These are phyloP conservation scores for Aquilaria agallochum DNA, from an alignment of 441 rosid genomes.

Conservation along the genomic window DNA sequence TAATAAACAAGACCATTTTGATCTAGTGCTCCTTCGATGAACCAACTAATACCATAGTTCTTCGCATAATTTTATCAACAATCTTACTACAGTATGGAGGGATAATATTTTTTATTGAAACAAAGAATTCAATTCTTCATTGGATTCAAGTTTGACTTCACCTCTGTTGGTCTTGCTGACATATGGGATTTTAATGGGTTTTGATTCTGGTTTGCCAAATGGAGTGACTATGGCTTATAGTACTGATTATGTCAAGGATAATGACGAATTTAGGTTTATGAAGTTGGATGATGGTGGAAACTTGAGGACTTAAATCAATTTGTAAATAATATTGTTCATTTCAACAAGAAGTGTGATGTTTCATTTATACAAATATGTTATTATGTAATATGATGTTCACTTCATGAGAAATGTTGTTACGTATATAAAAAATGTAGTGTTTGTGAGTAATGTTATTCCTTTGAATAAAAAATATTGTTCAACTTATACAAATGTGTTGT, in stretches of 20 bases:
- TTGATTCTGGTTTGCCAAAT: slow-evolving; percentile 28
- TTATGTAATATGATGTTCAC: too few relatives aligned
- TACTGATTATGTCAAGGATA: slow-evolving; percentile 63
- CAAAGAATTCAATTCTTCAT: slow-evolving; percentile 49
- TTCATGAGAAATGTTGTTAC: too few relatives aligned
- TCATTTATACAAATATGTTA: too few relatives aligned
- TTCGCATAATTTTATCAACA: slow-evolving; percentile 61
- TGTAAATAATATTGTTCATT: too few relatives aligned
- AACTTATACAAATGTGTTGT: too few relatives aligned
- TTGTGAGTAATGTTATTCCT: too few relatives aligned
- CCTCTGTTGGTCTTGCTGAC: slow-evolving; percentile 46
- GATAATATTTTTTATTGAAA: slow-evolving; percentile 41
- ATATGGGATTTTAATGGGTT: slow-evolving; percentile 43
- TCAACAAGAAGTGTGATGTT: too few relatives aligned
- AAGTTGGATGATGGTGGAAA: slow-evolving; percentile 70
- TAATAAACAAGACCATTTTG: slow-evolving; percentile 17
- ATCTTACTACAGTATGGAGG: slow-evolving; percentile 58
- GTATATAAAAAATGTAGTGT: too few relatives aligned
- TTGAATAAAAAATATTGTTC: too few relatives aligned
- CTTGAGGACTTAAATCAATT: slow-evolving; percentile 38
- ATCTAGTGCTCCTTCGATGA: slow-evolving; percentile 69
- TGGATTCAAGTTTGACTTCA: slow-evolving; percentile 34
- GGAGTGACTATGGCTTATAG: slow-evolving; percentile 41
- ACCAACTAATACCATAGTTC: slow-evolving; percentile 64
- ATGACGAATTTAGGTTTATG: slow-evolving; percentile 51